These are phyloP conservation scores for Trifolium subterraneum DNA, from an alignment of 306 rosid genomes.

Conservation along the genomic window DNA sequence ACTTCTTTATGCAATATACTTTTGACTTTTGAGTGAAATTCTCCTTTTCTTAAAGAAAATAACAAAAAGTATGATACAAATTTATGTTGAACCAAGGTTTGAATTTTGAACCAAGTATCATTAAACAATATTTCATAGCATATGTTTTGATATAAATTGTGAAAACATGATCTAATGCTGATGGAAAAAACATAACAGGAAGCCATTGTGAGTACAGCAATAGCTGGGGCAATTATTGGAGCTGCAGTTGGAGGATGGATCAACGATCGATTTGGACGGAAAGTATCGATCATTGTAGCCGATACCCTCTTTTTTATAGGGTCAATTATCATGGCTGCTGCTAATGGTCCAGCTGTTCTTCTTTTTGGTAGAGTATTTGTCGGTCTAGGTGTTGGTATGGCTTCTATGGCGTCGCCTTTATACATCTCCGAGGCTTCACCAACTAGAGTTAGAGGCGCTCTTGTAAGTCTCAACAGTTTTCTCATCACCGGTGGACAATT, in stretches of 20 bases:
- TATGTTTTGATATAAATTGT: background rate
- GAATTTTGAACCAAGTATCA: too few species aligned
- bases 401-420: conserved; percentile 71
- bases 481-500: conserved; percentile 79
- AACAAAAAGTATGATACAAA: background rate
- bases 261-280: conserved; percentile 62
- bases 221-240: conserved; percentile 75
- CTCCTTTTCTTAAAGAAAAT: background rate
- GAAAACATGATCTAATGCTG: background rate
- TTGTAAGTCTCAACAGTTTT: conserved; percentile 67
- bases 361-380: conserved; percentile 58
- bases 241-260: conserved; percentile 72
- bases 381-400: conserved; percentile 76
- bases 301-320: conserved; percentile 61
- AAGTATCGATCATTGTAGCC: conserved; percentile 50
- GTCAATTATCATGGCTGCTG: conserved; percentile 57
- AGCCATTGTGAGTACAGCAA: conserved; percentile 64
- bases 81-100: background rate
- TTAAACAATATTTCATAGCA: background rate
- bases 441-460: conserved; percentile 70
- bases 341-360: conserved; percentile 47
- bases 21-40: background rate
- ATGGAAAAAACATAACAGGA: conserved; percentile 47
- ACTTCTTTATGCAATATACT: background rate
- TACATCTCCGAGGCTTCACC: conserved; percentile 80